These are phyloP conservation scores for Neurospora sp. DNA, from an alignment of 495 filamentous ascomycete species.

Conservation along the genomic window DNA sequence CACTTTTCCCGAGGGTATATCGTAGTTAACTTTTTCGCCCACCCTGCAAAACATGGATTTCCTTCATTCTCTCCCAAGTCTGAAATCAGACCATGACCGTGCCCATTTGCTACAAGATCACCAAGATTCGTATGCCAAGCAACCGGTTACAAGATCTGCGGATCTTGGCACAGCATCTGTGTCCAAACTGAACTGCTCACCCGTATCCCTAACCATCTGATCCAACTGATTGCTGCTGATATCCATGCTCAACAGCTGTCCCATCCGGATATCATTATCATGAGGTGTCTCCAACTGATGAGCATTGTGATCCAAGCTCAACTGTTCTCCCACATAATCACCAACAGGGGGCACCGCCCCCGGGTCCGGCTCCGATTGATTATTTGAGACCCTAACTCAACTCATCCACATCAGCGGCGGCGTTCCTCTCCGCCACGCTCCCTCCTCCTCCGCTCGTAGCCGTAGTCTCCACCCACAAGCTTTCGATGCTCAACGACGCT, in stretches of 20 bases:
- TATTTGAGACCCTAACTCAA: background rate
- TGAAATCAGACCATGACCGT: background rate
- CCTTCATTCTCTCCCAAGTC: background rate
- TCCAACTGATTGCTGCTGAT: background rate
- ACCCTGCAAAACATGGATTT: background rate
- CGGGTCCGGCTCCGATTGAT: background rate
- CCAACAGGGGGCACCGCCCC: background rate
- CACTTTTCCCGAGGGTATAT: background rate
- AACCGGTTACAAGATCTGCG: background rate
- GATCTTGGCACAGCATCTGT: background rate
- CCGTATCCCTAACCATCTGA: background rate
- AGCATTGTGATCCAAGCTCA: background rate
- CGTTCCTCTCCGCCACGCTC: background rate
- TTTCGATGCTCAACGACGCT: slow-evolving; percentile 9
- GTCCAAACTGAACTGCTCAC: background rate
- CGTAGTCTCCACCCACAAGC: slow-evolving; percentile 6
- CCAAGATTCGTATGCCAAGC: background rate
- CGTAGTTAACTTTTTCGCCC: background rate
- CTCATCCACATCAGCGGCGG: background rate
- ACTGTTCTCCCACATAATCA: background rate
- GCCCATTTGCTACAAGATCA: background rate
- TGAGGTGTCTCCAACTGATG: background rate
- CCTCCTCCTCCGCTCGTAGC: background rate
- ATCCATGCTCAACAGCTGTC: background rate
- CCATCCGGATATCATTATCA: background rate